Evolutionary conservation across 495 filamentous ascomycete genomes (phyloP), one percentile per base, ranked within the genome.

Genomic region (Neurospora hispaniola): DNA sequence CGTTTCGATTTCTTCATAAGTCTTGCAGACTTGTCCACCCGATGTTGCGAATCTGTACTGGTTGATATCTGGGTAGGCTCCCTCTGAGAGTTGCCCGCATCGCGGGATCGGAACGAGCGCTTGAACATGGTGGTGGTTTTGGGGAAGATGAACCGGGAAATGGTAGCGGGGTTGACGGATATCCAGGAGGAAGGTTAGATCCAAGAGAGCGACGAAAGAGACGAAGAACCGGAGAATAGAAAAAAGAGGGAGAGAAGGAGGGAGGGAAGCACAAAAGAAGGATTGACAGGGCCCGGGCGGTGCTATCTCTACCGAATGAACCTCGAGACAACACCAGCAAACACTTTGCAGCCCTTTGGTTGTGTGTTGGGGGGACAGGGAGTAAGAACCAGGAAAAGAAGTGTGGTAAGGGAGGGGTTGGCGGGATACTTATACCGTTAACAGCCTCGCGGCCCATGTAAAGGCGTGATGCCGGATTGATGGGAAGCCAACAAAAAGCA

Each of bases 11-110:
- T 80, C 82, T 88, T 93, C 90, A 89, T 94, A 80, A 87, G 85
- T 84, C 89, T 94, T 84, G 86, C 86, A 82, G 90, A 86, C 88
- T 97, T 96, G 81, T 90, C 89, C 80, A 91, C 91, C 74, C 91
- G 89, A 82, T 91, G 77, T 78, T 78, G 78, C 75, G 80, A 79
- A 76, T 81, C 79, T 76, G 80, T 79, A 40, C 73, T 70, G 62
- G 77, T 70, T 74, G 78, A 69, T 62, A 8, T 35, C 35, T 66
- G 54, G 66, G 75, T 75, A 70, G 70, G 75, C 71, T 81, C 79
- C 76, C 78, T 71, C 71, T 81, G 79, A 72, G 79, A 81, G 76
- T 70, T 72, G 74, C 76, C 72, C 70, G 77, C 76, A 72, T 81
- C 87, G 82, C 88, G 90, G 71, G 88, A 88, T 79, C 86, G 84